Conservation (phyloP, 257 asterid species). For the Anisodus acutangulus region DNA sequence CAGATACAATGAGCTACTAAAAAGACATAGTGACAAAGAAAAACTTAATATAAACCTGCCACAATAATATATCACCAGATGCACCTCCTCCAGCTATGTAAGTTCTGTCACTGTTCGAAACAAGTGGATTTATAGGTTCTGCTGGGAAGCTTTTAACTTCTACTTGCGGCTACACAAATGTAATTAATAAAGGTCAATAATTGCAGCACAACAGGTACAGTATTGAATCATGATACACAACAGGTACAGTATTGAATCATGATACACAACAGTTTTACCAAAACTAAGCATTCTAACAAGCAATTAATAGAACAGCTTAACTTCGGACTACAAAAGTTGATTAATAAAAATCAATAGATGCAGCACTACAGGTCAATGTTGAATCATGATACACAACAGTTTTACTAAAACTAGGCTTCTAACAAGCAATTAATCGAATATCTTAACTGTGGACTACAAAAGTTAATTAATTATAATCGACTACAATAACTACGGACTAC, state of each 20-base stretch:
- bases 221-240: background rate
- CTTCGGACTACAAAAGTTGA: background rate
- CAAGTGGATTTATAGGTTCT: conserved; percentile 70
- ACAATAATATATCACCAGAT: conserved; percentile 77
- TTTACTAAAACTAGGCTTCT: no score
- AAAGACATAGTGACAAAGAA: background rate
- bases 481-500: background rate
- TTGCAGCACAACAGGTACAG: background rate
- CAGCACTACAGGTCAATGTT: no score
- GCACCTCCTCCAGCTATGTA: conserved; percentile 83
- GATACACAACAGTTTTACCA: background rate
- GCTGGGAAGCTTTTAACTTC: conserved; percentile 87
- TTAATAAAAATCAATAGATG: no score
- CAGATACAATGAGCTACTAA: background rate
- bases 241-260: no score
- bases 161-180: conserved; percentile 67
- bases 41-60: conserved; percentile 71
- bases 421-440: conserved; percentile 27
- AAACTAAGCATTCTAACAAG: conserved; percentile 20
- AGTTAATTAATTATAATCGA: background rate
- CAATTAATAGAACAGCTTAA: conserved; percentile 37
- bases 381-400: no score
- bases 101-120: conserved; percentile 71
- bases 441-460: background rate
- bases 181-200: conserved; percentile 5